Evolutionary conservation across 2,329 filamentous ascomycete genomes (phyloP).

Genomic region (Lecanicillium sp.): DNA sequence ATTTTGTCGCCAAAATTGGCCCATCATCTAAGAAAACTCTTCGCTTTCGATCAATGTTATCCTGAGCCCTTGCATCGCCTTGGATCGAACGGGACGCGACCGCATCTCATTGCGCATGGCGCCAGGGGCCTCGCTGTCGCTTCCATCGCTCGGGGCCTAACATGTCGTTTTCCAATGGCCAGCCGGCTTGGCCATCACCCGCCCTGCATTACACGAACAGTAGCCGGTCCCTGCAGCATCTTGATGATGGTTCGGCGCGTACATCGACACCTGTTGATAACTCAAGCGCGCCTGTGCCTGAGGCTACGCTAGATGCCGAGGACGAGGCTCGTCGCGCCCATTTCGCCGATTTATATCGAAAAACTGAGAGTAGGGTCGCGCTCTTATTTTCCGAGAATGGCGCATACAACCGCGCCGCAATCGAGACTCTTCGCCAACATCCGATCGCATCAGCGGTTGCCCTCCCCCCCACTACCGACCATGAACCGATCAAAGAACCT

Average conservation of each 20-base stretch:
- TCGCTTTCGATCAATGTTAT: constrained; percentile 44
- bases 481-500: constrained; percentile 53
- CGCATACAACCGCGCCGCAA: constrained; percentile 44
- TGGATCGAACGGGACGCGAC: constrained; percentile 46
- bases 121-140: constrained; percentile 42
- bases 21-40: constrained; percentile 48
- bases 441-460: constrained; percentile 32
- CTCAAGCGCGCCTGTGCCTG: constrained; percentile 49
- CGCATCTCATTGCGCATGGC: constrained; percentile 50
- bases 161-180: constrained; percentile 64
- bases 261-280: constrained; percentile 47
- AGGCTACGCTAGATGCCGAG: constrained; percentile 53
- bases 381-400: constrained; percentile 62
- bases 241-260: constrained; percentile 53
- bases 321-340: constrained; percentile 67
- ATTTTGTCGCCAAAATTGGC: constrained; percentile 32
- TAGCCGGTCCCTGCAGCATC: constrained; percentile 47
- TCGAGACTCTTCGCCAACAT: constrained; percentile 47
- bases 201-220: constrained; percentile 43
- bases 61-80: constrained; percentile 41
- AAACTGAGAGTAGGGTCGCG: constrained; percentile 70
- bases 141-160: constrained; percentile 45
- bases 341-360: constrained; percentile 72
- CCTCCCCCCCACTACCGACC: constrained; percentile 51
- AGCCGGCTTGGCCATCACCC: constrained; percentile 58